Base-by-base conservation (phyloP, 805 yeast genomes). In the Wickerhamomyces sydowiorum region DNA sequence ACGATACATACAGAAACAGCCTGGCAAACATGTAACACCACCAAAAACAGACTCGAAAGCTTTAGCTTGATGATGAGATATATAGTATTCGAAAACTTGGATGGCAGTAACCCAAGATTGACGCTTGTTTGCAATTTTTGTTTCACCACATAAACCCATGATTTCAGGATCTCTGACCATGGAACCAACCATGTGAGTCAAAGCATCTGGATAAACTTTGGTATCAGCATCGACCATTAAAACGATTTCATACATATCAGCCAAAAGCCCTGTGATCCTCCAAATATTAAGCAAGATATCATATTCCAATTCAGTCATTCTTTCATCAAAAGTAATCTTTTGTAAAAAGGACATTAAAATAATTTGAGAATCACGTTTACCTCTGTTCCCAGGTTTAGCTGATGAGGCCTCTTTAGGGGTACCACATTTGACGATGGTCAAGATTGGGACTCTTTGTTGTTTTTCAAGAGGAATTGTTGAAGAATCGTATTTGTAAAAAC, bases 181-280 rank as follows among this genome's bases (percentile, higher is more conserved):
- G 54, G 85, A 86, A 1, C 95, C 96, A 48, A 76, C 72, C 96
- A 89, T 86, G 57, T 90, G 96, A 7, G 93, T 85, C 48, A 88
- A 57, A 4, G 91, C 81, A 60, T 90, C 96, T 0, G 95, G 95
- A 61, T 72, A 86, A 3, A 89, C 87, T 57, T 79, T 79, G 0
- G 96, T 88, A 65, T 89, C 97, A 4, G 97, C 97, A 66, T 89
- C 97, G 27, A 89, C 96, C 96, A 89, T 89, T 25, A 90, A 65
- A 32, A 86, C 81, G 30, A 83, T 68, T 59, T 89, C 96, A 61
- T 88, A 89, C 59, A 75, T 73, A 40, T 80, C 87, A 0, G 95
- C 80, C 79, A 88, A 83, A 34, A 89, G 66, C 1, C 96, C 96
- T 0, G 96, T 87, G 7, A 88, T 69, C 52, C 77, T 75, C 87